Evolutionary conservation across 257 asterid genomes (phyloP).

Genomic region (Mitragyna speciosa): DNA sequence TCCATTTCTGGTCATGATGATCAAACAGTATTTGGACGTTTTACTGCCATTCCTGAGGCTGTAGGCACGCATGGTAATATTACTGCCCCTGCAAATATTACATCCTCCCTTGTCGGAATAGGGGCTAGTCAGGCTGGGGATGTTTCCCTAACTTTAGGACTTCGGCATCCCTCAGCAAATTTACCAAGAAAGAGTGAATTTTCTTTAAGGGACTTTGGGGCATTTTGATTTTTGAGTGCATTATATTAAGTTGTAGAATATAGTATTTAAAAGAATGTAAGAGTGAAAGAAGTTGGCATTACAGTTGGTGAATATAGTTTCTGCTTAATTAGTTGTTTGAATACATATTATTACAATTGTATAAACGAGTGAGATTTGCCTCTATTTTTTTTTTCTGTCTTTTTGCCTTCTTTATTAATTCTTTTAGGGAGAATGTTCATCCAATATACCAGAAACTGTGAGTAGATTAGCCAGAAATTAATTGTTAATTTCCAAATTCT

Average conservation of each 20-base stretch:
- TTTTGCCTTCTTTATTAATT: background rate
- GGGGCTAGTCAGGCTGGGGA: conserved; percentile 38
- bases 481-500: background rate
- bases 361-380: conserved; percentile 6
- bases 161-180: conserved; percentile 52
- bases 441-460: background rate
- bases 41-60: conserved; percentile 12
- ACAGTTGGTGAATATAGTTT: background rate
- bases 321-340: background rate
- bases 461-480: background rate
- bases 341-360: conserved; percentile 8
- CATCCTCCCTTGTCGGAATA: conserved; percentile 12
- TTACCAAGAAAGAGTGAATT: conserved; percentile 50
- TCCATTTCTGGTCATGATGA: conserved; percentile 3
- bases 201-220: conserved; percentile 54
- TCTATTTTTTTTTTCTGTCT: background rate
- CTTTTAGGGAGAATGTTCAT: background rate
- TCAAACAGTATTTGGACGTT: conserved; percentile 11
- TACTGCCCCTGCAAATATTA: background rate
- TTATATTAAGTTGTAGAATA: background rate
- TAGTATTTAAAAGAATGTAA: background rate
- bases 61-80: conserved; percentile 1
- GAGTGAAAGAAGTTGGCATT: background rate
- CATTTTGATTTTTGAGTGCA: conserved; percentile 25
- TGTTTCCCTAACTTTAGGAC: conserved; percentile 74